Evolutionary conservation across 2,329 filamentous ascomycete genomes (phyloP), one percentile per base, ranked within the genome.

Genomic region (Rhynchosporium secalis): DNA sequence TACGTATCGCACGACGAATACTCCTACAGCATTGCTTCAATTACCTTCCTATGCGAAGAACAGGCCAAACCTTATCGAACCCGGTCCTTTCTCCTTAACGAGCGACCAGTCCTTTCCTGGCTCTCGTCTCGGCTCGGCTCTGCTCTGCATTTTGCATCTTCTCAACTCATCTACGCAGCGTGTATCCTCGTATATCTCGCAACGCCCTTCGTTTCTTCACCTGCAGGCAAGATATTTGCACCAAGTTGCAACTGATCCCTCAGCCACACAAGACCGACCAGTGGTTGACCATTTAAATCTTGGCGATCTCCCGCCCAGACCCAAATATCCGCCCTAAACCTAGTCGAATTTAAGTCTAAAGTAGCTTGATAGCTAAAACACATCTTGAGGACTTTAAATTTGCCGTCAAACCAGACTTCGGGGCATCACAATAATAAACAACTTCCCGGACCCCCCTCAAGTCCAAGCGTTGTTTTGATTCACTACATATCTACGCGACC

Each of bases 261-360:
- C 4, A 45, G 13, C 13, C 8, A 45, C 12, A 45, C 9, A 10
- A 10, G 4, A 51, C 48, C 31, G n/a, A 9, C 48, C 48, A 51
- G 13, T 51, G 13, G 31, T 29, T 38, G 48, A n/a, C 15, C 48
- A 38, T 41, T 20, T 33, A 38, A 31, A 40, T 33, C 49, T 33
- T 54, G 49, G 33, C n/a, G 49, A 54, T 54, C 49, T 41, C 49
- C 49, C 36, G 33, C 49, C 49, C 33, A 54, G 36, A 54, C 36
- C 20, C 49, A 41, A 29, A 4, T 40, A n/a, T 20, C 10, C 33
- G 33, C 29, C 49, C 26, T 36, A 28, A 54, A 54, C 9, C 1
- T n/a, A 28, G 20, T n/a, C 49, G 29, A 54, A 54, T 7, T 9
- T 8, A 26, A 33, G 41, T 15, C 6, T 7, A n/a, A 38, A 36